These are phyloP conservation scores for Puccinia polysora DNA, from an alignment of 1,284 basidiomycete genomes.

Conservation along the genomic window DNA sequence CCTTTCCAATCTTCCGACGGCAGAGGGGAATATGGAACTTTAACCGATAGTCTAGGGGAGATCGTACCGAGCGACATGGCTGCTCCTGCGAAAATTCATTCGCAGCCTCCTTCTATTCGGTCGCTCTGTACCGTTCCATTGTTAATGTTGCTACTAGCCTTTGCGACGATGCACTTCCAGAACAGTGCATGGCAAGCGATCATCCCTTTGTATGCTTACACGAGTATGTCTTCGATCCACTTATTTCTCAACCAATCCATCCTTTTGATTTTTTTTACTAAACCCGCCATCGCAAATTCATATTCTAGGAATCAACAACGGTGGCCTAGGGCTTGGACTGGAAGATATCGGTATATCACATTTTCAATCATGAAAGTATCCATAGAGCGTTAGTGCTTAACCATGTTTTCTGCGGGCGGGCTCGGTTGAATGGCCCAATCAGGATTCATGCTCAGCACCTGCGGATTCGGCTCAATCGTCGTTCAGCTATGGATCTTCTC, in stretches of 20 bases:
- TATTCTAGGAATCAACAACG: slow-evolving; percentile 21
- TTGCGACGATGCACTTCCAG: slow-evolving; percentile 21
- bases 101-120: slow-evolving; percentile 21
- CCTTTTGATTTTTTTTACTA: neutral
- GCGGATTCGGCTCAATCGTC: slow-evolving; percentile 31
- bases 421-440: neutral
- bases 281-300: neutral
- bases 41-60: neutral
- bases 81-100: neutral
- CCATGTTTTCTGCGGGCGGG: no score
- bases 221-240: slow-evolving; percentile 1
- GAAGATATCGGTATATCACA: slow-evolving; percentile 25
- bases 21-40: slow-evolving; percentile 1
- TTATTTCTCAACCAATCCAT: neutral
- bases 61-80: neutral
- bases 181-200: slow-evolving; percentile 28
- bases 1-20: neutral
- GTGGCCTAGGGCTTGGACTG: slow-evolving; percentile 23
- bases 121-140: slow-evolving; percentile 34
- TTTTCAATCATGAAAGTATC: neutral
- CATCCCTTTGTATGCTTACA: slow-evolving; percentile 27
- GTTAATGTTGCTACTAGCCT: slow-evolving; percentile 22
- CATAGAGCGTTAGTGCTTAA: no score
- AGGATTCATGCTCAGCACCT: slow-evolving; percentile 34
- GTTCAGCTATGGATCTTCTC: slow-evolving; percentile 38